Percentiles rank a stretch among this genome's conserved stretches.
Conservation (phyloP, 2,329 filamentous ascomycete genomes). For the Aspergillus oerlinghausenensis region DNA sequence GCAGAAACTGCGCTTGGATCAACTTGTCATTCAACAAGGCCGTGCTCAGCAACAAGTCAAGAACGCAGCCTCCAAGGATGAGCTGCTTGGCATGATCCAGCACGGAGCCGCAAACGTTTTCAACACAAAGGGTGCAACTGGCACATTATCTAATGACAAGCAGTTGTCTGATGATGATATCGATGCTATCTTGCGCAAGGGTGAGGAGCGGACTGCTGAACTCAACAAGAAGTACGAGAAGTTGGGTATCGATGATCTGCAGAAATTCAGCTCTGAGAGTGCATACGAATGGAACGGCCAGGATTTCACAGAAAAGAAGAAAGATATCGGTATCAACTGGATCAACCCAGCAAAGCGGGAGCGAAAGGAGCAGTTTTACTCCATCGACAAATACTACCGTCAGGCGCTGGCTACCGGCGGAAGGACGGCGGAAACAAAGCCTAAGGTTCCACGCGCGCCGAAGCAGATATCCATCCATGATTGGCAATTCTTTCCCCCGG, state of each 20-base stretch:
- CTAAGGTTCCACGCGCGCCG: constrained; percentile 90
- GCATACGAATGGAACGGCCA: constrained; percentile 99
- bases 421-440: constrained; percentile 76
- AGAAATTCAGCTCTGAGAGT: constrained; percentile 96
- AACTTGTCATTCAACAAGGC: constrained; percentile 96
- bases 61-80: constrained; percentile 90
- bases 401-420: constrained; percentile 80
- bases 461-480: constrained; percentile 91
- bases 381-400: constrained; percentile 98
- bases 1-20: constrained; percentile 92
- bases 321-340: constrained; percentile 89
- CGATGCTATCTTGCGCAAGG: constrained; percentile 77
- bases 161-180: constrained; percentile 84
- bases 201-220: constrained; percentile 82
- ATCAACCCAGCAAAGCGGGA: constrained; percentile 98
- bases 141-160: constrained; percentile 54
- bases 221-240: constrained; percentile 95
- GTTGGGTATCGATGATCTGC: constrained; percentile 90
- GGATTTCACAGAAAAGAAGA: constrained; percentile 87
- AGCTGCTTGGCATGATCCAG: constrained; percentile 96
- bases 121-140: constrained; percentile 63
- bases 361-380: constrained; percentile 96
- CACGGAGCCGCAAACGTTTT: constrained; percentile 97
- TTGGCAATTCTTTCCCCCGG: constrained; percentile 91
- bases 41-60: constrained; percentile 87